These are phyloP conservation scores for Phaffia australis DNA, from an alignment of 768 basidiomycete genomes.

Conservation along the genomic window DNA sequence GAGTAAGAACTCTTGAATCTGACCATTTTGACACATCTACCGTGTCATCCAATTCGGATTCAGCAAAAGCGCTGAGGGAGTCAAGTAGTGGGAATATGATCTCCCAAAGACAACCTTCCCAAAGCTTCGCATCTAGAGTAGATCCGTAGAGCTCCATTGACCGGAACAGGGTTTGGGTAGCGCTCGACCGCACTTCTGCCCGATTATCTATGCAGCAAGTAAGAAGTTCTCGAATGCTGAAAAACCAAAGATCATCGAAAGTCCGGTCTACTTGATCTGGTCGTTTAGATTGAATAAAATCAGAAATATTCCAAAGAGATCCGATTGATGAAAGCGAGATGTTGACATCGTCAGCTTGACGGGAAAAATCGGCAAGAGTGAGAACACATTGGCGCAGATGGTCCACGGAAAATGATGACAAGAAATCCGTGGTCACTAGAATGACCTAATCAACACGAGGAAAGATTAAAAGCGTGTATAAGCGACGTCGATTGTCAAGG, in stretches of 20 bases:
- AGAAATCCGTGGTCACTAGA: slow-evolving; percentile 76
- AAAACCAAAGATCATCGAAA: slow-evolving; percentile 88
- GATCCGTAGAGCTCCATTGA: slow-evolving; percentile 88
- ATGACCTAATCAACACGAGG: slow-evolving; percentile 44
- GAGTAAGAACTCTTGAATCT: slow-evolving; percentile 73
- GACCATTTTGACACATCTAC: slow-evolving; percentile 49
- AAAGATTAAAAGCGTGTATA: not conserved
- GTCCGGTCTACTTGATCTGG: slow-evolving; percentile 35
- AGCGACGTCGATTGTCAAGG: not conserved
- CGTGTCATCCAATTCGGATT: slow-evolving; percentile 30
- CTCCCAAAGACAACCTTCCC: slow-evolving; percentile 86
- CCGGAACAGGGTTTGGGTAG: slow-evolving; percentile 89
- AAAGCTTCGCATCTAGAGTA: slow-evolving; percentile 66
- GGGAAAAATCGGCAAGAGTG: slow-evolving; percentile 82
- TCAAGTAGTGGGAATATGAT: slow-evolving; percentile 79
- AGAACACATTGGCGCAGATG: slow-evolving; percentile 80
- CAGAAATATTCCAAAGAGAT: slow-evolving; percentile 88
- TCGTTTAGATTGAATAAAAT: slow-evolving; percentile 50
- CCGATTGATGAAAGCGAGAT: slow-evolving; percentile 89
- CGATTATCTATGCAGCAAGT: slow-evolving; percentile 69
- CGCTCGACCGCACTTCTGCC: slow-evolving; percentile 80
- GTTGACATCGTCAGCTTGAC: slow-evolving; percentile 79
- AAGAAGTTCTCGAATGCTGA: slow-evolving; percentile 69
- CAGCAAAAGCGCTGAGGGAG: slow-evolving; percentile 40
- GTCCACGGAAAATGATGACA: slow-evolving; percentile 65